A percentile compares a stretch with the other conserved stretches of the same genome.
phyloP scores from a whole-genome alignment of 2,329 filamentous ascomycete genomes.

The Pseudogymnoascus sp. region DNA sequence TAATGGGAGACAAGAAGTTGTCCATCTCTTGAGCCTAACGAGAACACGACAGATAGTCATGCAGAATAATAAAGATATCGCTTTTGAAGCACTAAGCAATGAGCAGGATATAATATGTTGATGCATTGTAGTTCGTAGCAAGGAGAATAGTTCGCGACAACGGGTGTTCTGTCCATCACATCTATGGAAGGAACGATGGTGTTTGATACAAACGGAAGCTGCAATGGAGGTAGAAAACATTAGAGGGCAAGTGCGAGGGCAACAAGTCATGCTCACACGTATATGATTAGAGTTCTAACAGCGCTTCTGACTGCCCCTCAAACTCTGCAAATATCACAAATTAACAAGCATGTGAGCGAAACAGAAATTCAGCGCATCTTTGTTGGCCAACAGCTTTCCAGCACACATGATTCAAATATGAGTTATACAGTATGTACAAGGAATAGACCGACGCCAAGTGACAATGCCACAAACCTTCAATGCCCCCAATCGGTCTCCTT shows the following conservation, averaged over 20 bases:
- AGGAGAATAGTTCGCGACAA: background rate
- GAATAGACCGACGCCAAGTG: background rate
- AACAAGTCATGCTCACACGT: background rate
- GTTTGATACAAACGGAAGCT: background rate
- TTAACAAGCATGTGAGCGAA: background rate
- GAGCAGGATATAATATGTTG: background rate
- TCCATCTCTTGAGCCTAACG: background rate
- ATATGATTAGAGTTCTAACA: background rate
- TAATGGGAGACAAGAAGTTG: background rate
- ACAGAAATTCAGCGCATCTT: background rate
- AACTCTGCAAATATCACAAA: background rate
- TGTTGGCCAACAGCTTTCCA: background rate
- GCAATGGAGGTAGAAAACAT: background rate
- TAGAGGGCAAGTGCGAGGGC: background rate
- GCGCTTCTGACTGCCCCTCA: background rate
- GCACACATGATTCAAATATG: constrained; percentile 4
- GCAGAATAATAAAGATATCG: background rate
- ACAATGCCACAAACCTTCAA: background rate
- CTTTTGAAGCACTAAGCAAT: background rate
- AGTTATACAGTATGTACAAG: constrained; percentile 7
- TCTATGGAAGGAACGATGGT: background rate
- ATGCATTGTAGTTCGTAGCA: background rate
- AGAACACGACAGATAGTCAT: background rate
- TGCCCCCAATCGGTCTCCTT: background rate
- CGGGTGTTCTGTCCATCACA: background rate